phyloP scores from a whole-genome alignment of 179 eudicot species.

The Vitellaria paradoxa region DNA sequence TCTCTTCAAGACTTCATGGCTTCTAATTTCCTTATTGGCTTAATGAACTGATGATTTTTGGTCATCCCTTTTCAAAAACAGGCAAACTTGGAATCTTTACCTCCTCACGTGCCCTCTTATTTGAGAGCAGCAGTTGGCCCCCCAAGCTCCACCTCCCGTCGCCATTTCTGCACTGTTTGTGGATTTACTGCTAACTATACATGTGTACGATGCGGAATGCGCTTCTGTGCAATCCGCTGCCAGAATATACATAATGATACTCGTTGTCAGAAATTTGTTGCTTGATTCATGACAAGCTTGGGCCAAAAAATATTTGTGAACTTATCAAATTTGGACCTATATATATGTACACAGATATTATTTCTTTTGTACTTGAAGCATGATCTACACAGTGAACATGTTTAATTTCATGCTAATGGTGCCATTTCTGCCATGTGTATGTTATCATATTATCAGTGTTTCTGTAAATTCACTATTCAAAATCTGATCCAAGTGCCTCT shows the following conservation, averaged over 20 bases:
- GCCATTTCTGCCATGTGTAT: conserved; percentile 9
- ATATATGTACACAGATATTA: neutral
- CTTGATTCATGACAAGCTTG: conserved; percentile 31
- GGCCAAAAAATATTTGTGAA: neutral
- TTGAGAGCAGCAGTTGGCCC: conserved; percentile 94
- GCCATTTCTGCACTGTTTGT: conserved; percentile 96
- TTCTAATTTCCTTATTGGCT: neutral
- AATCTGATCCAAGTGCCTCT: neutral
- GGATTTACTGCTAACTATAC: conserved; percentile 80
- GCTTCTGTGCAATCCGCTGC: conserved; percentile 79
- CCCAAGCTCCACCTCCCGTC: conserved; percentile 72
- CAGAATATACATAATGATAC: conserved; percentile 96
- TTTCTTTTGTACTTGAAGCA: neutral
- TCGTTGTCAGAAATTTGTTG: conserved; percentile 89
- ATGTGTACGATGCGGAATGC: conserved; percentile 84
- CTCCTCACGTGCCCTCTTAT: conserved; percentile 85
- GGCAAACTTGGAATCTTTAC: conserved; percentile 84
- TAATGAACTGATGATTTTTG: conserved; percentile 7
- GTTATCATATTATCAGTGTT: neutral
- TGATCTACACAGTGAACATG: neutral
- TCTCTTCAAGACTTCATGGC: neutral
- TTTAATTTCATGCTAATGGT: neutral
- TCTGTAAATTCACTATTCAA: neutral
- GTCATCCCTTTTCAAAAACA: conserved; percentile 19
- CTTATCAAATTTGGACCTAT: neutral